These are phyloP conservation scores for Croton laevigatus DNA, from an alignment of 441 rosid species.

Conservation along the genomic window DNA sequence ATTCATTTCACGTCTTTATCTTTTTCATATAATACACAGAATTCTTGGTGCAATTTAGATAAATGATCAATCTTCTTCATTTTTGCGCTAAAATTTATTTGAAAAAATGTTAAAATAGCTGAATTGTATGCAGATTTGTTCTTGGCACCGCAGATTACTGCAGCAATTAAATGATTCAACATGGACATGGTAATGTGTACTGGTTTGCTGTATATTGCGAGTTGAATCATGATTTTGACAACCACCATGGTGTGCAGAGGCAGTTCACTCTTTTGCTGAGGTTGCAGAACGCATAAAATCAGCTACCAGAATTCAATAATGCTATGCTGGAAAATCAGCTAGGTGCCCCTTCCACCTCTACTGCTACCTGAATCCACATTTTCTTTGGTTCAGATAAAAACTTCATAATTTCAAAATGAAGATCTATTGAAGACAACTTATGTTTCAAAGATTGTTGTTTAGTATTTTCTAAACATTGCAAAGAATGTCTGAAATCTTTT, in stretches of 20 bases:
- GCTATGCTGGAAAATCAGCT: constrained; percentile 69
- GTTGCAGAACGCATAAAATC: constrained; percentile 54
- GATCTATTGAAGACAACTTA: too few relatives aligned
- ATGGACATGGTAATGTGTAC: constrained; percentile 57
- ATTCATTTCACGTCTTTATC: too few relatives aligned
- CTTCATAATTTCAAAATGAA: too few relatives aligned
- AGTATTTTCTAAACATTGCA: too few relatives aligned
- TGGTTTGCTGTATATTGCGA: not conserved
- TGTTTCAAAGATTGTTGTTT: too few relatives aligned
- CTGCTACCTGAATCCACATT: too few relatives aligned
- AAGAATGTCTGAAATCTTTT: too few relatives aligned
- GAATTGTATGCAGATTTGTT: constrained; percentile 70
- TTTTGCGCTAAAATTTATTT: not conserved
- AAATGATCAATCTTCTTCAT: too few relatives aligned
- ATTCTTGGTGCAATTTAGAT: too few relatives aligned
- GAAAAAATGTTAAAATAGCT: not conserved
- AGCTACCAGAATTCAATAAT: constrained; percentile 49
- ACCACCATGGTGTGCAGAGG: constrained; percentile 39
- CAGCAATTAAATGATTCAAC: constrained; percentile 49
- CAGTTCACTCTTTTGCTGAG: constrained; percentile 57
- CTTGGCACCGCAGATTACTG: constrained; percentile 62
- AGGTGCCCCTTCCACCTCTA: constrained; percentile 36
- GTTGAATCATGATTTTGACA: not conserved
- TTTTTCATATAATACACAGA: too few relatives aligned
- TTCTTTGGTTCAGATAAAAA: too few relatives aligned